Evolutionary conservation across 345 rosid species (phyloP), one percentile per base, ranked within the genome.

Genomic region (Trapa incisa): DNA sequence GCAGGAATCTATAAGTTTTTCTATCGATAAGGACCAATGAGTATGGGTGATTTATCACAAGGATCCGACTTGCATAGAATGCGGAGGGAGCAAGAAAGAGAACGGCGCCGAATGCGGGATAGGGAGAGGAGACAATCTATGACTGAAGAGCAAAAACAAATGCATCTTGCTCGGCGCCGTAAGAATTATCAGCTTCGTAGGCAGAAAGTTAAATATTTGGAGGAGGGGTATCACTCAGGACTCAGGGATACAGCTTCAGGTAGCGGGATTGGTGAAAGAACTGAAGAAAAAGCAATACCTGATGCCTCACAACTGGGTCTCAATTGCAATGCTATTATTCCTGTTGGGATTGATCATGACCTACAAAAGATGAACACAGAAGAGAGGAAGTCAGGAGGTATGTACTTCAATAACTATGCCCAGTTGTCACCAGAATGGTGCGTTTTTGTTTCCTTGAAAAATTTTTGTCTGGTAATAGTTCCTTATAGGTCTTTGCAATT

Each of bases 131-230:
- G 97, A 72, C 95, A 86, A 61, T 85, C 91, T 35, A 94, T 94
- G 97, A 91, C 85, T 76, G 80, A 75, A 37, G 93, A 87, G 50
- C 96, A 94, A 77, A 86, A 88, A 75, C 97, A 94, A 60, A 87
- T 78, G 42, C 97, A 94, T 79, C 88, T 94, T 45, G 95, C 97
- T 58, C 70, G 96, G 64, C 95, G 99, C 17, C 92, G 99, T 22
- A 80, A 84, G 67, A 91, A 94, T 68, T 91, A 94, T 64, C 95
- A 87, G 70, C 75, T 91, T 4, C 71, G 97, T 57, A 80, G 96
- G 67, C 86, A 81, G 66, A 85, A 89, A 80, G 85, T 90, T 62
- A 87, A 77, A 79, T 74, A 70, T 15, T 69, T 75, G 64, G 76
- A 72, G 15, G 63, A 72, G 7, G 83, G 74, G 67, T 71, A 83